Evolutionary conservation across 495 filamentous ascomycete genomes (phyloP).

Genomic region (Glutinoglossum americanum): DNA sequence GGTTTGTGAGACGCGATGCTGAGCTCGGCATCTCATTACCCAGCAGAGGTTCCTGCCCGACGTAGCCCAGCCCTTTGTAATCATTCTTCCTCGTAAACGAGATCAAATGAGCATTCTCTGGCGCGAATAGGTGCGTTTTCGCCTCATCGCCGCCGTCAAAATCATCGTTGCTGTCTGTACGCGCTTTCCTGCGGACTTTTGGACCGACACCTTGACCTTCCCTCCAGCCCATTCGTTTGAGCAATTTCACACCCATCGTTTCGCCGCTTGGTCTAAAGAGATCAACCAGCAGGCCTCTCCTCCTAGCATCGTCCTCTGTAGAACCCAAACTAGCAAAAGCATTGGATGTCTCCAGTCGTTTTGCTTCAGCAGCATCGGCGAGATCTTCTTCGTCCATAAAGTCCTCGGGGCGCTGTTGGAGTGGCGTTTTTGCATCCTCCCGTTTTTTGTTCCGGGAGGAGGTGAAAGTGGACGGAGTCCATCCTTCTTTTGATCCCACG

Average conservation of each 20-base stretch:
- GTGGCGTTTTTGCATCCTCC: slow-evolving; percentile 33
- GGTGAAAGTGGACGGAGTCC: slow-evolving; percentile 78
- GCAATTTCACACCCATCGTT: slow-evolving; percentile 71
- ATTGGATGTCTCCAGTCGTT: slow-evolving; percentile 44
- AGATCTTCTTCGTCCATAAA: slow-evolving; percentile 98
- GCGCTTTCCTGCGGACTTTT: slow-evolving; percentile 57
- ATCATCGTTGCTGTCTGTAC: slow-evolving; percentile 28
- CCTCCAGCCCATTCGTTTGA: slow-evolving; percentile 92
- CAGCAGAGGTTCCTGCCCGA: slow-evolving; percentile 37
- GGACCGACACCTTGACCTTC: slow-evolving; percentile 85
- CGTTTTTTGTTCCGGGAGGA: slow-evolving; percentile 66
- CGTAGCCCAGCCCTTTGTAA: slow-evolving; percentile 63
- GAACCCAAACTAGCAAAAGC: slow-evolving; percentile 61
- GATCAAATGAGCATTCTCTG: slow-evolving; percentile 60
- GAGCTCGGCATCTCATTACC: slow-evolving; percentile 11
- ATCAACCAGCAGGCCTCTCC: slow-evolving; percentile 44
- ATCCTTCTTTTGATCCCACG: slow-evolving; percentile 95
- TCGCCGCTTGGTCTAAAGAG: slow-evolving; percentile 55
- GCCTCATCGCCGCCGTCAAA: slow-evolving; percentile 14
- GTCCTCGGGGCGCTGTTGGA: slow-evolving; percentile 56
- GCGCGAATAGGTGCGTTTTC: slow-evolving; percentile 63
- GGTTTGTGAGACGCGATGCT: slow-evolving; percentile 13
- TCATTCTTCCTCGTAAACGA: slow-evolving; percentile 55
- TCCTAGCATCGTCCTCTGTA: slow-evolving; percentile 31
- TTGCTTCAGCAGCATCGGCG: slow-evolving; percentile 61